Base-by-base conservation (phyloP, 2,329 filamentous ascomycete species). In the Cladophialophora immunda region DNA sequence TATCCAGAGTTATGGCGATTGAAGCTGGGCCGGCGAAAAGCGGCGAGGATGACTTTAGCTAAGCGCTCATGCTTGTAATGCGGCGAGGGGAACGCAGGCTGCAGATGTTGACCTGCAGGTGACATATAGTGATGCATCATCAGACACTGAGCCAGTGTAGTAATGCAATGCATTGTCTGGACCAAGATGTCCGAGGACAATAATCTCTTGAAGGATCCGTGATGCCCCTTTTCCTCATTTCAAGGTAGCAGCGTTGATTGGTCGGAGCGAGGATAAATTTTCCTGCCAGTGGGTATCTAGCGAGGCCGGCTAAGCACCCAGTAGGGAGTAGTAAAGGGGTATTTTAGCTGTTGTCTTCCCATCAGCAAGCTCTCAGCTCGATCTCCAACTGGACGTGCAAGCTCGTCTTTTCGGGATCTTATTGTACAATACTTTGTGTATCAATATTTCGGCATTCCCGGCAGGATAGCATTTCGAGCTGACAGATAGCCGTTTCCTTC, bases 1-100 rank as follows among this genome's bases (percentile, higher is more conserved):
- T 88, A 11, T 78, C 83, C 27, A 77, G 81, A 36, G 77, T 85
- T 34, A 83, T 85, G 60, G 73, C 75, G 3, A 71, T 78, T 62
- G 75, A 79, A 32, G 59, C 63, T 17, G 55, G 68, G 32, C 70
- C 75, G 29, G 57, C 11, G 3, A 47, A 38, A 22, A 75, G 62
- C 30, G 72, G 79, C 30, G 75, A 68, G n/a, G 73, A 80, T 41
- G 78, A 80, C 59, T 74, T 74, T 58, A 73, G 69, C 58, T 73
- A 64, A 70, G 22, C 22, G 30, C 32, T 47, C 38, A 30, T 25
- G n/a, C 30, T 29, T 17, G 61, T 50, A 45, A 45, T 55, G 17
- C 50, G 50, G 45, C 34, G 45, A 50, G 25, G 17, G 19, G 8
- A 56, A 17, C 32, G 25, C 32, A 19, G 19, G 15, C 30, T 41